Base-by-base conservation (phyloP, 257 asterid species). In the Orobanche coerulescens region DNA sequence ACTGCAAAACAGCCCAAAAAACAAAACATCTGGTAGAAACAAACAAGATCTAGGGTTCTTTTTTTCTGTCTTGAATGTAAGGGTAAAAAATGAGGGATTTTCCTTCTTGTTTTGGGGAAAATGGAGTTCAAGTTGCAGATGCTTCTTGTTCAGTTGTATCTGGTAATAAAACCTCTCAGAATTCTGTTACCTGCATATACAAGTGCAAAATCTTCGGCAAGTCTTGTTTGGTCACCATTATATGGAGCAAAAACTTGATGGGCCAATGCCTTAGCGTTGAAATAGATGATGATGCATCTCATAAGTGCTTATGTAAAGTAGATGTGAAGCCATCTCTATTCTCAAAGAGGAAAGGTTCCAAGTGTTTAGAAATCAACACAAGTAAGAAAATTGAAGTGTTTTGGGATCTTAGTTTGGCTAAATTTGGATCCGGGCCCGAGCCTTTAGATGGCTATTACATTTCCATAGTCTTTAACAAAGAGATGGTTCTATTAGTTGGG, bases 41-140 rank as follows among this genome's bases (percentile, higher is more conserved):
- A 28, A 64, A 22, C 15, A 34, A 48, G 50, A 64, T 70, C 55
- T 64, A 23, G 71, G 18, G 3, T 61, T 67, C 5, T 13, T 50
- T 47, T 62, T 70, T n/a, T n/a, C n/a, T n/a, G n/a, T n/a, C 51
- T 67, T 69, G 70, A 14, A 58, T 70, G 57, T 30, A 20, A 16
- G 22, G 14, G 12, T 23, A 14, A 28, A 16, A 78, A 58, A 91
- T 91, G 98, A 88, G 94, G 85, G 96, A 91, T 31, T 91, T 91
- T 57, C 98, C 98, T 64, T 88, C 98, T 64, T 91, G 98, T 70
- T 88, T 85, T 70, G 92, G 98, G 55, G 96, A 91, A 57, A 91
- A 79, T 73, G 96, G 98, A 5, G 98, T 91, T 56, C 98, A 88
- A 62, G 94, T 91, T 60, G 96, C 95, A 51, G 98, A 91, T 79